Conservation (phyloP, 176 grass and related monocot species). For the Luzula sylvatica region DNA sequence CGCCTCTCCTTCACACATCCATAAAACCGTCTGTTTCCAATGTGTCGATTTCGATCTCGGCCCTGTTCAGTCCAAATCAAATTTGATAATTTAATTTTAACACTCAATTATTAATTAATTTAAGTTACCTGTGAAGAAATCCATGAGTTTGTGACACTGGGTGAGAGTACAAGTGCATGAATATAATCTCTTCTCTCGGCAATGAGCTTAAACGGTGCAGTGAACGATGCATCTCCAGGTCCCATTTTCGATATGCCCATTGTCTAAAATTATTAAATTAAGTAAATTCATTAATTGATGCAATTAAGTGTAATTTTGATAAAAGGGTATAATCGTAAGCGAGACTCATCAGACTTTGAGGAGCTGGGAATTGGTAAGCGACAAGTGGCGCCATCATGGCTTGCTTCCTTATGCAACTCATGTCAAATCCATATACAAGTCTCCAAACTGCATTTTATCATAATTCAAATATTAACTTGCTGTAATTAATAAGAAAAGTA, state of each 20-base stretch:
- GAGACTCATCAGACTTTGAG: conserved; percentile 56
- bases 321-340: neutral
- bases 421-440: conserved; percentile 94
- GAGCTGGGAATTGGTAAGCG: conserved; percentile 81
- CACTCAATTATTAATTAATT: neutral
- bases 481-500: neutral
- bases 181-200: conserved; percentile 87
- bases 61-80: conserved; percentile 33
- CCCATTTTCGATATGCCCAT: conserved; percentile 98
- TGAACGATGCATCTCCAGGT: conserved; percentile 78
- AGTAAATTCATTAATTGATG: conserved; percentile 5
- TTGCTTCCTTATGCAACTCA: conserved; percentile 98
- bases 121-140: conserved; percentile 74
- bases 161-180: conserved; percentile 91
- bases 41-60: conserved; percentile 85
- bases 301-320: neutral
- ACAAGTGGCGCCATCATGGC: conserved; percentile 93
- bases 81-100: neutral
- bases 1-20: conserved; percentile 70
- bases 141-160: conserved; percentile 82
- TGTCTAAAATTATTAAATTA: conserved; percentile 34
- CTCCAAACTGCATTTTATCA: conserved; percentile 59
- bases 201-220: conserved; percentile 76
- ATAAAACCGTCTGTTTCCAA: conserved; percentile 97
- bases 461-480: neutral